Evolutionary conservation across 2,329 filamentous ascomycete genomes (phyloP), one percentile per base, ranked within the genome.

Genomic region (Aspergillus niger): DNA sequence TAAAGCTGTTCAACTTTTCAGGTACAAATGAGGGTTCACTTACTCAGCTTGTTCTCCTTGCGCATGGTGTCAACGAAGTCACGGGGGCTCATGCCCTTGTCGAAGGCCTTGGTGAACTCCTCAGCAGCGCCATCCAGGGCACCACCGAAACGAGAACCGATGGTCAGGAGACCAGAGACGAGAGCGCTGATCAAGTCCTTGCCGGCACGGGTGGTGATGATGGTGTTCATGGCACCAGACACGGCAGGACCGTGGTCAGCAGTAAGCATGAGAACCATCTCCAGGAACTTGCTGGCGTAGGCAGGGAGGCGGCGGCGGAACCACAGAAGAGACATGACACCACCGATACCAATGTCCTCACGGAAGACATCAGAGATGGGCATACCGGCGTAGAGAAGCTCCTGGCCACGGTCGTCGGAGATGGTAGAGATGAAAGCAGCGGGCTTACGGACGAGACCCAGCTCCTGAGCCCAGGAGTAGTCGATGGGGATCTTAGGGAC

Each of bases 181-280:
- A 99, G 86, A 51, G 95, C 91, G 73, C 89, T 93, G 84, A 99
- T 98, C 70, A 99, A 84, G 78, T 99, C 95, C 86, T 99, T 99
- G 79, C 95, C 95, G 66, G 95, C 95, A 91, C 95, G 91, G 62
- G 95, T 99, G 65, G 95, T 99, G 79, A 99, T 98, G 79, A 99
- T 99, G 78, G 95, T 99, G 89, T 99, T 99, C 95, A 99, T 99
- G 80, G 95, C 95, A 86, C 95, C 95, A 72, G 95, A 99, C 72
- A 99, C 95, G 72, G 95, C 95, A 57, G 95, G 95, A 81, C 95
- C 95, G 88, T 99, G 95, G 77, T 99, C 95, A 72, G 95, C 95
- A 76, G 95, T 99, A 76, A 99, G 88, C 95, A 99, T 99, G 79
- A 99, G 94, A 69, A 99, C 95, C 95, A 99, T 99, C 86, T 99